Conservation (phyloP, 176 grass and related monocot species). For the Triticum turgidum region DNA sequence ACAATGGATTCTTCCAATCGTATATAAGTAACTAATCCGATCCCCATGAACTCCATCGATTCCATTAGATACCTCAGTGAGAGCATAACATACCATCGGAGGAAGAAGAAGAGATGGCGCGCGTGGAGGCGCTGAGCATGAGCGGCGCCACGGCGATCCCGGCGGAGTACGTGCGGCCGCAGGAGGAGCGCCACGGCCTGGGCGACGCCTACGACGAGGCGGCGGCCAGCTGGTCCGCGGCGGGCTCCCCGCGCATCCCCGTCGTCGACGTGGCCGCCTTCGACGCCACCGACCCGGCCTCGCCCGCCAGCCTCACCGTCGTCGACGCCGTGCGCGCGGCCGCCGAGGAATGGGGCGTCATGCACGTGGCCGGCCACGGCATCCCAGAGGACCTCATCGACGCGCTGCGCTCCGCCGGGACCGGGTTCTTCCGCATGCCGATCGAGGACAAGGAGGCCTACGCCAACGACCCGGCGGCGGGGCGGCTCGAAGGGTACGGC, state of each 20-base stretch:
- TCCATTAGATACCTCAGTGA: too few species aligned
- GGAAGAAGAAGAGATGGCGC: not conserved
- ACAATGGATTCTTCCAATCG: too few species aligned
- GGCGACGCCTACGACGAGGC: slow-evolving; percentile 73
- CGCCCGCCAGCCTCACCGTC: slow-evolving; percentile 1
- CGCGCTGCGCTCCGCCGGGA: slow-evolving; percentile 46
- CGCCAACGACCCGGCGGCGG: slow-evolving; percentile 69
- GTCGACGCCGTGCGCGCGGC: slow-evolving; percentile 55
- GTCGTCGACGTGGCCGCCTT: slow-evolving; percentile 65
- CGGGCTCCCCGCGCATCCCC: slow-evolving; percentile 46
- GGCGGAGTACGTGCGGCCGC: slow-evolving; percentile 68
- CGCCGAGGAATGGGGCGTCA: slow-evolving; percentile 79
- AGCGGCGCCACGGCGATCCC: slow-evolving; percentile 57
- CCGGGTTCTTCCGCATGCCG: slow-evolving; percentile 65
- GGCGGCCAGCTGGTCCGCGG: not conserved
- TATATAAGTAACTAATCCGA: too few species aligned
- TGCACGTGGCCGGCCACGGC: slow-evolving; percentile 82
- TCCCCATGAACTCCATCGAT: too few species aligned
- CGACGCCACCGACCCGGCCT: not conserved
- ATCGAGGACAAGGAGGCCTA: slow-evolving; percentile 69
- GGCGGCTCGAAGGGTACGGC: slow-evolving; percentile 69
- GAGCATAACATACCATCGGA: too few species aligned
- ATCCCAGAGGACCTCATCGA: slow-evolving; percentile 48
- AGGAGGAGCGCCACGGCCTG: slow-evolving; percentile 58
- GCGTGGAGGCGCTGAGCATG: slow-evolving; percentile 74